A percentile compares a stretch with the other conserved stretches of the same genome.
Conservation (phyloP, 2,329 filamentous ascomycete species). For the Plectosphaerella cucumerina region DNA sequence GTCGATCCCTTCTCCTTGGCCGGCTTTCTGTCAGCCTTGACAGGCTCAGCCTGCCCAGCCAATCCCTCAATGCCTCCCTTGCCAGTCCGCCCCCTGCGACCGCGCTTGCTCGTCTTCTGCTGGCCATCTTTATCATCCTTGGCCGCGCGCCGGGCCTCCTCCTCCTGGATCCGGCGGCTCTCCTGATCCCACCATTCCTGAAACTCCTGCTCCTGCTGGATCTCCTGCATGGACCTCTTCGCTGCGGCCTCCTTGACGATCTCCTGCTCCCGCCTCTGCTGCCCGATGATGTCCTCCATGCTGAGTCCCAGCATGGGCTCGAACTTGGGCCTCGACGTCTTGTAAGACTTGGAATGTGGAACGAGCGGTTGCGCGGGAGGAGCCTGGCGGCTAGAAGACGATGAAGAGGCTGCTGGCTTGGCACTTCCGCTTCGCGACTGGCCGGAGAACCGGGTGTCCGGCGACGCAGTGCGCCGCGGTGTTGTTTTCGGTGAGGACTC, state of each 20-base stretch:
- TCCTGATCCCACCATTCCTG: constrained; percentile 96
- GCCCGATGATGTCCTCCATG: constrained; percentile 82
- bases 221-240: constrained; percentile 87
- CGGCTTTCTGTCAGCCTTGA: neutral
- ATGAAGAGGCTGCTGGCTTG: constrained; percentile 19
- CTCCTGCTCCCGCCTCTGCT: constrained; percentile 82
- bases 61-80: constrained; percentile 1
- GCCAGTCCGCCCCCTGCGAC: constrained; percentile 22
- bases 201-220: constrained; percentile 95
- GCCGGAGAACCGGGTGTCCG: constrained; percentile 59
- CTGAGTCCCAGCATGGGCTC: constrained; percentile 66
- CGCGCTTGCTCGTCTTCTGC: constrained; percentile 10
- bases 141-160: constrained; percentile 42
- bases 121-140: constrained; percentile 31
- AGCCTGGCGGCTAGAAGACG: constrained; percentile 16
- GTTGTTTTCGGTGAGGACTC: constrained; percentile 34
- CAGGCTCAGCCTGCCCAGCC: neutral
- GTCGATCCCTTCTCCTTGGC: constrained; percentile 2
- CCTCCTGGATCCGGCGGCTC: constrained; percentile 65
- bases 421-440: constrained; percentile 40
- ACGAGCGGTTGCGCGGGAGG: constrained; percentile 37
- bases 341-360: constrained; percentile 60
- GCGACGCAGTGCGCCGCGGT: constrained; percentile 49
- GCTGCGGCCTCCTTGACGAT: constrained; percentile 77
- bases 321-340: constrained; percentile 51